Conservation (phyloP, 257 asterid species). For the Solanum arcanum region DNA sequence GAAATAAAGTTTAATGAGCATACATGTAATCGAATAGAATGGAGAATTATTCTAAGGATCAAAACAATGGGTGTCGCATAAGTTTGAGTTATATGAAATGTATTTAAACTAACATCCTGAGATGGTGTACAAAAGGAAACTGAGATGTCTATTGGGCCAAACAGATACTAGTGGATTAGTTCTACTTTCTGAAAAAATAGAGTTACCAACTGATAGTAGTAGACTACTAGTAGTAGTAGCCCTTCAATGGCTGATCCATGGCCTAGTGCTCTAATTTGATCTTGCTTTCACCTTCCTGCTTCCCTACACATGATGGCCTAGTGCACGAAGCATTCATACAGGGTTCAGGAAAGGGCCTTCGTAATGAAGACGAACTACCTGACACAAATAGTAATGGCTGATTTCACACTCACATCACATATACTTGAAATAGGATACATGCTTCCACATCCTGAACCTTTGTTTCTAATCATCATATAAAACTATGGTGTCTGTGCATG, state of each 20-base stretch:
- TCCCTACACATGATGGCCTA: background rate
- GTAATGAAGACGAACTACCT: background rate
- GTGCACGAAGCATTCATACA: background rate
- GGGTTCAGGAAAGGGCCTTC: background rate
- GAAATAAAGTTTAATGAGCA: no score
- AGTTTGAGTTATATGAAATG: no score
- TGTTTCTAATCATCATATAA: background rate
- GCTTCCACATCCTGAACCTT: background rate
- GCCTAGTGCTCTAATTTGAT: background rate
- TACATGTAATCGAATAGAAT: no score
- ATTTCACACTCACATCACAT: background rate
- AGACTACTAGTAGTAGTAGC: no score
- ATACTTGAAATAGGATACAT: background rate
- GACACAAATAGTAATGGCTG: background rate
- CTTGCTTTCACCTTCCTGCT: background rate
- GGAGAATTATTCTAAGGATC: no score
- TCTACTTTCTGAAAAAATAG: no score
- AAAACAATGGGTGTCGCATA: no score
- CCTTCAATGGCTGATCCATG: background rate
- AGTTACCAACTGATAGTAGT: no score
- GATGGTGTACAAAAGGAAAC: no score
- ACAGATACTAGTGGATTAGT: no score
- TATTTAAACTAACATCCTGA: no score
- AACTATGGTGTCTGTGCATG: background rate
- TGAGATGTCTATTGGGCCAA: no score